Conservation (phyloP, 441 rosid species). For the Erodium texanum region DNA sequence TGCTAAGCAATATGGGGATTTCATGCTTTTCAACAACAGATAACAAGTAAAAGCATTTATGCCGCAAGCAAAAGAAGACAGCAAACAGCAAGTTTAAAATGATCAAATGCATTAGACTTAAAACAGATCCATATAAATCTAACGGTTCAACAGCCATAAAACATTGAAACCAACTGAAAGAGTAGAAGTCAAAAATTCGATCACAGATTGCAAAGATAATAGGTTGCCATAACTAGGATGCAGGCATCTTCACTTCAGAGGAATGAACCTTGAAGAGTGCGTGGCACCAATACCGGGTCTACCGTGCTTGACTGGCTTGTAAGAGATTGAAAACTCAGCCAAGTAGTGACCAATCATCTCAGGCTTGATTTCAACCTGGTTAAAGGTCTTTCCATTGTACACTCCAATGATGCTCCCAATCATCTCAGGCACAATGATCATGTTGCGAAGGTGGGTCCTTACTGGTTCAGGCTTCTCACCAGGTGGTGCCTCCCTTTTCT, state of each 20-base stretch:
- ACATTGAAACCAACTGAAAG: neutral
- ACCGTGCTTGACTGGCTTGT: conserved; percentile 94
- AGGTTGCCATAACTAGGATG: neutral
- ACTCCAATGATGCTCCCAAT: conserved; percentile 61
- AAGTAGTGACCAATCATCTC: conserved; percentile 92
- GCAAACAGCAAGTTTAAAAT: too few relatives aligned
- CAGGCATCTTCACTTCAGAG: conserved; percentile 48
- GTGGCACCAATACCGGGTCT: conserved; percentile 92
- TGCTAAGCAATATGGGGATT: too few relatives aligned
- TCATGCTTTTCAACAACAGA: too few relatives aligned
- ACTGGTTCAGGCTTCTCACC: conserved; percentile 49
- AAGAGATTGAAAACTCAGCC: conserved; percentile 87
- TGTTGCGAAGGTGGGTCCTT: conserved; percentile 40
- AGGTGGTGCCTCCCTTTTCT: conserved; percentile 42
- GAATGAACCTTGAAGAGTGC: conserved; percentile 80
- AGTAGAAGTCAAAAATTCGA: neutral
- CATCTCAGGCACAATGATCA: conserved; percentile 47
- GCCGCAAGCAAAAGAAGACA: too few relatives aligned
- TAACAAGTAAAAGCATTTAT: too few relatives aligned
- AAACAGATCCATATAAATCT: neutral
- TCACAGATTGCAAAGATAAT: neutral
- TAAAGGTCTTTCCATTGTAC: conserved; percentile 85
- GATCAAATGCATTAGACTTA: neutral
- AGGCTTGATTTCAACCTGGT: conserved; percentile 84
- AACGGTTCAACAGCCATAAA: neutral